A percentile compares a stretch with the other conserved stretches of the same genome.
phyloP scores from a whole-genome alignment of 2,329 filamentous ascomycete species.

The Aspergillus persii region DNA sequence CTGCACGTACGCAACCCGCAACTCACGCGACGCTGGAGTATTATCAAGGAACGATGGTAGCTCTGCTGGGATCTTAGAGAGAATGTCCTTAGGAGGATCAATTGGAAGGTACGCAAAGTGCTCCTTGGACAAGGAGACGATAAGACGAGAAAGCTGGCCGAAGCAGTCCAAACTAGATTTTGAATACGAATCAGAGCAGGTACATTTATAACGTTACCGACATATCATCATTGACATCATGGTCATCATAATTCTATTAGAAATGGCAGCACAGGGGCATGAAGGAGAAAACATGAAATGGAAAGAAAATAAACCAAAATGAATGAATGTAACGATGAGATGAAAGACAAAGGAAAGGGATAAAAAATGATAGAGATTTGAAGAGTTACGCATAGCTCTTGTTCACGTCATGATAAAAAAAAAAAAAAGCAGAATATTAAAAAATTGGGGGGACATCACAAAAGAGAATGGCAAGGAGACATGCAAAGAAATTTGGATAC shows the following conservation, averaged over 20 bases:
- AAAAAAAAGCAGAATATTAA: neutral
- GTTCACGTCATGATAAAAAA: neutral
- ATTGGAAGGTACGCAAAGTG: slow-evolving; percentile 54
- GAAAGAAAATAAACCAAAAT: slow-evolving; percentile 17
- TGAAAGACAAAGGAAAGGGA: slow-evolving; percentile 2
- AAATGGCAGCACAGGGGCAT: slow-evolving; percentile 16
- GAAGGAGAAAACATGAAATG: slow-evolving; percentile 16
- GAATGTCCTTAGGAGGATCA: slow-evolving; percentile 49
- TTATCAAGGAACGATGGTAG: slow-evolving; percentile 56
- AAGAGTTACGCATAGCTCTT: slow-evolving; percentile 8
- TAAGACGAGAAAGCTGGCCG: slow-evolving; percentile 50
- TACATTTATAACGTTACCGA: slow-evolving; percentile 40
- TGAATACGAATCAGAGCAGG: slow-evolving; percentile 41
- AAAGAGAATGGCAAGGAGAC: slow-evolving; percentile 12
- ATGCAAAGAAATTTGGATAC: slow-evolving; percentile 7
- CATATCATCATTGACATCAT: slow-evolving; percentile 25
- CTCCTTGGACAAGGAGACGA: slow-evolving; percentile 51
- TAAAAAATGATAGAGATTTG: slow-evolving; percentile 3
- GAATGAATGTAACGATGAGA: slow-evolving; percentile 5
- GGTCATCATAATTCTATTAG: slow-evolving; percentile 23
- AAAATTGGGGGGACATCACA: slow-evolving; percentile 4
- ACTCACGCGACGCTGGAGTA: slow-evolving; percentile 50
- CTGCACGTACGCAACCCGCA: slow-evolving; percentile 55
- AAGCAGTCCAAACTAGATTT: slow-evolving; percentile 52
- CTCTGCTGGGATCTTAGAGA: slow-evolving; percentile 51